A percentile compares a stretch with the other conserved stretches of the same genome.
Evolutionary conservation across 257 asterid genomes (phyloP).

Genomic region (Rauvolfia tetraphylla): DNA sequence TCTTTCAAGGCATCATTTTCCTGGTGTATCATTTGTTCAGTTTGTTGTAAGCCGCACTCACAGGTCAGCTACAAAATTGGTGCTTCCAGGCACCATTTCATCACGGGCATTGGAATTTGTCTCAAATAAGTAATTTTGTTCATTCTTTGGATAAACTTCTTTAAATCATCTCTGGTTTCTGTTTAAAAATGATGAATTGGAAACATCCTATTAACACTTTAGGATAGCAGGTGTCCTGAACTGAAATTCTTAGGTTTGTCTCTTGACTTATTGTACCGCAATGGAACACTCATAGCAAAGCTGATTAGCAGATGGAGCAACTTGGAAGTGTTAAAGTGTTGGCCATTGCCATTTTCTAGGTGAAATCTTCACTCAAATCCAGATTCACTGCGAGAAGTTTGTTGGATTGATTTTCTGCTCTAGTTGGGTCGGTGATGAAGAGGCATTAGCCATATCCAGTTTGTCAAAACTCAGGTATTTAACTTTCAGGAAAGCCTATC

Average conservation of each 20-base stretch:
- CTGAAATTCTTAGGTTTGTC: constrained; percentile 15
- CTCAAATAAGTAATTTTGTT: constrained; percentile 9
- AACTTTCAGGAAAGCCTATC: constrained; percentile 3
- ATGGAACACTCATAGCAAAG: background rate
- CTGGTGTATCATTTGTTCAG: constrained; percentile 7
- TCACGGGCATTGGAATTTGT: constrained; percentile 8
- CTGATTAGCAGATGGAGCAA: constrained; percentile 9
- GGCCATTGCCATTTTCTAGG: constrained; percentile 13
- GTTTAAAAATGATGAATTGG: too few species aligned
- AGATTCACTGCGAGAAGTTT: constrained; percentile 12
- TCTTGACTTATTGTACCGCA: constrained; percentile 10
- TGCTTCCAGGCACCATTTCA: constrained; percentile 15
- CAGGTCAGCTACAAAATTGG: constrained; percentile 9
- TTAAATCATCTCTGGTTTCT: background rate
- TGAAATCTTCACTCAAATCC: constrained; percentile 11
- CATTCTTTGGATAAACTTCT: background rate
- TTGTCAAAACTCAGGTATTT: constrained; percentile 8
- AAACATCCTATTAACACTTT: too few species aligned
- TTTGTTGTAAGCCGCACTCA: constrained; percentile 11
- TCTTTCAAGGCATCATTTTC: constrained; percentile 7
- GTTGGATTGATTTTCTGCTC: constrained; percentile 13
- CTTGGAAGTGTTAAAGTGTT: constrained; percentile 3
- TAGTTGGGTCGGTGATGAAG: constrained; percentile 19
- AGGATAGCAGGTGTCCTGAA: constrained; percentile 13
- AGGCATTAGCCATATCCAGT: constrained; percentile 11